Base-by-base conservation (phyloP, 441 rosid genomes). In the Macaranga tanarius region DNA sequence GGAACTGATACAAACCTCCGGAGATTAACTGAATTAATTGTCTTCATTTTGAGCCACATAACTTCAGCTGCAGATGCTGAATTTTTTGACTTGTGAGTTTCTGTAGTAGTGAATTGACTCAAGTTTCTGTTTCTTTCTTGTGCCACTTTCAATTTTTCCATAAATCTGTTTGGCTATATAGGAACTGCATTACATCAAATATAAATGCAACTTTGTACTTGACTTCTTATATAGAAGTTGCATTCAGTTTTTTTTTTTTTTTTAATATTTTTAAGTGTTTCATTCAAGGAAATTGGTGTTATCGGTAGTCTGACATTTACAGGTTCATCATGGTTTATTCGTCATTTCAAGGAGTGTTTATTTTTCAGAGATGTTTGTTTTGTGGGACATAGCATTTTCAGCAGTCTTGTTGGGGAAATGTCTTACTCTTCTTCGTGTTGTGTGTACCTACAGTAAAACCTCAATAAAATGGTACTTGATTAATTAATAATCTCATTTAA, bases 1-100 rank as follows among this genome's bases (percentile, higher is more conserved):
- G 98, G 99, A 78, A 74, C 88, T 28, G 97, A 89, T 78, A 96
- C 93, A 64, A 96, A 96, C 81, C 97, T 96, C 50, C 92, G 89
- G 60, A 90, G 98, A 84, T 86, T 96, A 68, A 88, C 96, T 55
- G 99, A 96, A 79, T 76, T 93, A 80, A 81, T 92, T 48, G 85
- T 93, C 26, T 93, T 96, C 75, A 88, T 94, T 83, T 86, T 96
- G 78, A 93, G 84, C 82, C 90, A 96, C 73, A 81, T 89, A 76
- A 90, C 97, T 62, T 90, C 97, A 48, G 86, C 94, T 15, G 92
- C 88, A 48, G 97, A 93, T 83, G 87, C 92, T 23, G 97, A 96
- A 77, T 93, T 95, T 84, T 92, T 93, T 81, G 94, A 93, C 75
- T 76, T 93, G 97, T 96, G 85, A 92, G 97, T 81, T 78, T 58